These are phyloP conservation scores for Penicillium rolfsii DNA, from an alignment of 2,329 filamentous ascomycete genomes.

Conservation along the genomic window DNA sequence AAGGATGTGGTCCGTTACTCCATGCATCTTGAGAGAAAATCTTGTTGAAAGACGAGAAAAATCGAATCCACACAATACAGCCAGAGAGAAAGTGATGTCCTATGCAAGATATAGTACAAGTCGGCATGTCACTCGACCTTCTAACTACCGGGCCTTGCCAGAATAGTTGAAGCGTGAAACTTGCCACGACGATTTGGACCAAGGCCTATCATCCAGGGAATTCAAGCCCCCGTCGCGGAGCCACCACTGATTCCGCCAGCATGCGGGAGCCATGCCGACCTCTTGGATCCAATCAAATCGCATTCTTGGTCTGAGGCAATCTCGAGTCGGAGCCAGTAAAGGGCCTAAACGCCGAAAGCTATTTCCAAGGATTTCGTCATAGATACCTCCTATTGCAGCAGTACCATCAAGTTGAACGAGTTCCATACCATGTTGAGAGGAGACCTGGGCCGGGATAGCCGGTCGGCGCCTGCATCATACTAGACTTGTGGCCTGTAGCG, in stretches of 20 bases:
- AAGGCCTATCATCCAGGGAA: not conserved
- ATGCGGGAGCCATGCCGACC: not conserved
- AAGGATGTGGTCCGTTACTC: slow-evolving; percentile 17
- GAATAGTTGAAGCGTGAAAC: not conserved
- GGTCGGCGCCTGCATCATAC: not conserved
- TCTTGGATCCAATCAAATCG: not conserved
- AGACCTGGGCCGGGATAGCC: not conserved
- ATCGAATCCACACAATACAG: not conserved
- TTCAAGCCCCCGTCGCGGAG: not conserved
- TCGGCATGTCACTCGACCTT: slow-evolving; percentile 3
- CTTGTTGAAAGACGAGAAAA: not conserved
- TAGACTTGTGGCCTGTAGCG: not conserved
- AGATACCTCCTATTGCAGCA: not conserved
- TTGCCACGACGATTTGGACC: slow-evolving; percentile 1
- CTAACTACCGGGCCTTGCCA: slow-evolving; percentile 7
- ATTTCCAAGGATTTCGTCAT: not conserved
- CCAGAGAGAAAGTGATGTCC: not conserved
- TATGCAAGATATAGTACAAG: slow-evolving; percentile 6
- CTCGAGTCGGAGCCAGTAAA: not conserved
- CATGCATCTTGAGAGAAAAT: slow-evolving; percentile 12
- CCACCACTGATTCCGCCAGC: not conserved
- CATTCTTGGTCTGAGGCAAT: not conserved
- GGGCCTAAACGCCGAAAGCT: not conserved
- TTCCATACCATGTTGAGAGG: not conserved
- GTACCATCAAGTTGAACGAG: not conserved